Evolutionary conservation across 352 stramenopile species (phyloP).

Genomic region (Phytopythium litorale): DNA sequence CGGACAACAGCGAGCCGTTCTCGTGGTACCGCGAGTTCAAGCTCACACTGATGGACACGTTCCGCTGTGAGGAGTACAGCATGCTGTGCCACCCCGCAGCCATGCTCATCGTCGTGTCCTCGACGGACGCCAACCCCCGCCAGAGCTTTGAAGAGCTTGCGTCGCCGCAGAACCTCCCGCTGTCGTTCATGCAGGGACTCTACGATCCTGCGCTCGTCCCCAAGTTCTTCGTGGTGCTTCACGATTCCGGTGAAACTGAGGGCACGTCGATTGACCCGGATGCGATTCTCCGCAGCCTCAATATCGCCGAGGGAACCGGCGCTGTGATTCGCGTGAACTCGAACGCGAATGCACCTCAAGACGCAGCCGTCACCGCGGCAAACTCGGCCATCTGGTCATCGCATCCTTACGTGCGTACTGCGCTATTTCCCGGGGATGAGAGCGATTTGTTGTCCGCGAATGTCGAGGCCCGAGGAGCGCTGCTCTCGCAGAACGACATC

Average conservation of each 20-base stretch:
- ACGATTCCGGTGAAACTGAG: conserved; percentile 77
- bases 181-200: conserved; percentile 62
- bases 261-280: conserved; percentile 79
- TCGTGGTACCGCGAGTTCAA: conserved; percentile 84
- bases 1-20: conserved; percentile 42
- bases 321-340: conserved; percentile 74
- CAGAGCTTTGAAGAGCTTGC: conserved; percentile 70
- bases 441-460: neutral
- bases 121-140: conserved; percentile 76
- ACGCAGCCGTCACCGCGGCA: neutral
- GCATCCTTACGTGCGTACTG: conserved; percentile 62
- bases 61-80: conserved; percentile 79
- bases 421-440: conserved; percentile 33
- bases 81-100: conserved; percentile 68
- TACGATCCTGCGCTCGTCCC: conserved; percentile 74
- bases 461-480: conserved; percentile 24
- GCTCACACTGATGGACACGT: conserved; percentile 73
- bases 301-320: conserved; percentile 40
- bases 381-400: conserved; percentile 34
- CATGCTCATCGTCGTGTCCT: conserved; percentile 79
- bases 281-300: conserved; percentile 67
- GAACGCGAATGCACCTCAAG: neutral
- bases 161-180: conserved; percentile 38
- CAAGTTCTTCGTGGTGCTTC: conserved; percentile 88
- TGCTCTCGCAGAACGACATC: conserved; percentile 73